Evolutionary conservation across 139 green algal genomes (phyloP), one percentile per base, ranked within the genome.

Genomic region (Haematococcus sp.): DNA sequence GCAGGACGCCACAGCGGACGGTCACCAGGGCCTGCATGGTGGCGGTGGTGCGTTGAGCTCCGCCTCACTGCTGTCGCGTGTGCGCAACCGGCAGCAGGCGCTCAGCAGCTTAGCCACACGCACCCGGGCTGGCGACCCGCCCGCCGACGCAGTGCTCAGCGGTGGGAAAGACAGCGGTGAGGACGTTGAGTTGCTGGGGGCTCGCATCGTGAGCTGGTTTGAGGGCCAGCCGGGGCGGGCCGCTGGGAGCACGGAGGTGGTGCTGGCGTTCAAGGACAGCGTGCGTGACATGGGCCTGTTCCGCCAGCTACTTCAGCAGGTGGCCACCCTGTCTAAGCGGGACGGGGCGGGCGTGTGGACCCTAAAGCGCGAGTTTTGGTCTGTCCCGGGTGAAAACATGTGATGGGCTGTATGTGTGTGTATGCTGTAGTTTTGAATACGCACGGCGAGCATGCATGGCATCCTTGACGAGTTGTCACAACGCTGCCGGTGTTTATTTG

Each of bases 211-310:
- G 11, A 55, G 52, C 4, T 93, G 90, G 70, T 63, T 96, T 17
- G 17, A 54, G 32, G 61, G 16, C 11, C 32, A 25, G 0, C 34
- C 54, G 2, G 77, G 71, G 0, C 83, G 88, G 3, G 61, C 63
- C 7, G 87, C 81, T 4, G 64, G 68, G 20, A 93, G 84, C 1
- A 76, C 80, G 22, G 70, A 81, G 25, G 51, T 97, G 68, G 78
- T 94, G 58, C 51, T 59, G 13, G 79, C 83, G 43, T 97, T 95
- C 59, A 59, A 70, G 28, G 65, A 34, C 1, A 17, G 52, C 2
- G 73, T 94, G 63, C 34, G 44, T 13, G 44, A 77, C 27, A 79
- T 86, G 79, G 71, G 78, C 2, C 33, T 96, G 66, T 96, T 96
- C 74, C 82, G 87, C 58, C 84, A 91, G 76, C 43, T 91, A 60